These are phyloP conservation scores for Platanus orientalis DNA, from an alignment of 164 flowering plant genomes.

Conservation along the genomic window DNA sequence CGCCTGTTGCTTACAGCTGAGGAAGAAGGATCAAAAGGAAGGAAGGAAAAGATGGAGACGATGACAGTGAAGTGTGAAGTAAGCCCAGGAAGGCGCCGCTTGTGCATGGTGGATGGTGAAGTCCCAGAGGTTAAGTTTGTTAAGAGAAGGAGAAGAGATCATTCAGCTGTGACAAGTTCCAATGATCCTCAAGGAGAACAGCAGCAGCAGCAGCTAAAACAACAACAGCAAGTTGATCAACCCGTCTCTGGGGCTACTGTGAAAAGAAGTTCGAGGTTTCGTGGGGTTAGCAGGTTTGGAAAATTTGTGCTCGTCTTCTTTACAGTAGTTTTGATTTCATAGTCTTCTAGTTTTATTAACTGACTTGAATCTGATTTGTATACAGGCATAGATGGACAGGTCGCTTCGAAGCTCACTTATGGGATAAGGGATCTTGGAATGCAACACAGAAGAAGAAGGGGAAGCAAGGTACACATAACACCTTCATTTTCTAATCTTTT, in stretches of 20 bases:
- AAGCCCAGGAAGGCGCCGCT: constrained; percentile 16
- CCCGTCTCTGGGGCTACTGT: constrained; percentile 33
- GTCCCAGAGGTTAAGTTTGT: constrained; percentile 20
- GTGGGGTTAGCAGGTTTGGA: constrained; percentile 44
- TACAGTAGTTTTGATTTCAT: background rate
- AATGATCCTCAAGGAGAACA: constrained; percentile 11
- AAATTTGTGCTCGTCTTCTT: background rate
- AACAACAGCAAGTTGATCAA: constrained; percentile 24
- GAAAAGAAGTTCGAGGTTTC: constrained; percentile 61
- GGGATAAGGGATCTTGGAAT: constrained; percentile 71
- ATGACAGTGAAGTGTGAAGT: constrained; percentile 25
- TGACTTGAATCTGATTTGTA: constrained; percentile 5
- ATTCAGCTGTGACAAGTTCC: constrained; percentile 1
- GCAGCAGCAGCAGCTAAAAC: no score
- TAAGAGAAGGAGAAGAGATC: constrained; percentile 39
- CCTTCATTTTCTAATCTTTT: background rate
- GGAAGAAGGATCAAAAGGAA: background rate
- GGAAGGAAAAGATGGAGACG: constrained; percentile 22
- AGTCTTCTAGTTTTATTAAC: background rate
- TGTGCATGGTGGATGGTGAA: constrained; percentile 18
- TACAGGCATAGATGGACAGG: constrained; percentile 70
- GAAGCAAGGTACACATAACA: constrained; percentile 41
- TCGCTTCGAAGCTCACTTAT: constrained; percentile 61
- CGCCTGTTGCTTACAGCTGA: background rate
- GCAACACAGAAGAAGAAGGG: constrained; percentile 65